phyloP scores from a whole-genome alignment of 495 filamentous ascomycete genomes.

The Cairneyella variabilis region DNA sequence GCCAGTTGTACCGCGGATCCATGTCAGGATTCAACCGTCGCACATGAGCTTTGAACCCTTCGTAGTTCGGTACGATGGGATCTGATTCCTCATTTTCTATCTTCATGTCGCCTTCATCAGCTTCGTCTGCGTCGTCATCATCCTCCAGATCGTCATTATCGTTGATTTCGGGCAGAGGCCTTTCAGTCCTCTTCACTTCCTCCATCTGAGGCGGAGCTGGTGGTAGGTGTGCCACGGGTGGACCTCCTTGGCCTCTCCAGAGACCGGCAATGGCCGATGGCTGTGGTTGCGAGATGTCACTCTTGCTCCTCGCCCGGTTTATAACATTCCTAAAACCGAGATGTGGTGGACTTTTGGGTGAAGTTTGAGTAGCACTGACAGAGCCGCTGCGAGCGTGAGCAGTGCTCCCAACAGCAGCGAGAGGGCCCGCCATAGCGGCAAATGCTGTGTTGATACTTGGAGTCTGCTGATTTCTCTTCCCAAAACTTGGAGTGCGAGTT shows the following conservation, averaged over 20 bases:
- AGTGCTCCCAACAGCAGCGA: constrained; percentile 59
- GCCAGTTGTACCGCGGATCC: constrained; percentile 40
- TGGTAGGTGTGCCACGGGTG: constrained; percentile 50
- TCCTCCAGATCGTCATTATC: constrained; percentile 43
- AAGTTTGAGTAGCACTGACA: constrained; percentile 50
- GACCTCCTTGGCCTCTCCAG: constrained; percentile 54
- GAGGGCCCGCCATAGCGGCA: constrained; percentile 56
- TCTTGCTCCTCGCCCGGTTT: constrained; percentile 67
- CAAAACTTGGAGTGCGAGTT: constrained; percentile 52
- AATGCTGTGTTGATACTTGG: constrained; percentile 64
- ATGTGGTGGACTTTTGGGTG: constrained; percentile 43
- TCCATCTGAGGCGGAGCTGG: constrained; percentile 27
- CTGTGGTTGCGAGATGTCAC: constrained; percentile 50
- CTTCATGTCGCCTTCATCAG: constrained; percentile 46
- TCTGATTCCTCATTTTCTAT: constrained; percentile 41
- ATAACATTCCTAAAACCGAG: constrained; percentile 37
- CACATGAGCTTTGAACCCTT: constrained; percentile 77
- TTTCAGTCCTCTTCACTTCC: constrained; percentile 25
- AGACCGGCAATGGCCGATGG: constrained; percentile 35
- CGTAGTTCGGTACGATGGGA: constrained; percentile 64
- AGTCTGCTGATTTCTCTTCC: constrained; percentile 52
- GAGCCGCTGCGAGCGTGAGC: constrained; percentile 52
- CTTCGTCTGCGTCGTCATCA: constrained; percentile 51
- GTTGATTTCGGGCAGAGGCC: constrained; percentile 19
- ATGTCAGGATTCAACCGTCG: constrained; percentile 62